These are phyloP conservation scores for Ceratobasidium sp. DNA, from an alignment of 1,284 basidiomycete species.

Conservation along the genomic window DNA sequence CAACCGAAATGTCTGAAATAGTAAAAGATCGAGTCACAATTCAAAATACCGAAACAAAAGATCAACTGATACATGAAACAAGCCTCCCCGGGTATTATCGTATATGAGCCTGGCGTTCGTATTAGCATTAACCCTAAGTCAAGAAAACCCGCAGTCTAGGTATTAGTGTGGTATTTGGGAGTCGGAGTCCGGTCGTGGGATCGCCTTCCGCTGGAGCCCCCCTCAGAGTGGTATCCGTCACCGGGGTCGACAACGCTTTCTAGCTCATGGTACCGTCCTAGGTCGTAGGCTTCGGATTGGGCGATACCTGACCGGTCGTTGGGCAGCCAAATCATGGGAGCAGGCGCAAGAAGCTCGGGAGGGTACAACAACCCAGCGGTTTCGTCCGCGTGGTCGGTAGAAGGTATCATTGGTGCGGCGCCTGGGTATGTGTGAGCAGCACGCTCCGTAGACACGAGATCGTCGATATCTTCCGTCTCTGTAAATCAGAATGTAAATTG, in stretches of 20 bases:
- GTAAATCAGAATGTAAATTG: constrained; percentile 36
- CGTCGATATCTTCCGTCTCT: constrained; percentile 78
- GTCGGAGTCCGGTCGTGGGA: constrained; percentile 26
- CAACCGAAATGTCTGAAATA: constrained; percentile 3
- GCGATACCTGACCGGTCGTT: constrained; percentile 75
- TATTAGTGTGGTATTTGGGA: constrained; percentile 18
- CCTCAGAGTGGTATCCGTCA: constrained; percentile 11
- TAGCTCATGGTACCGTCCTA: constrained; percentile 66
- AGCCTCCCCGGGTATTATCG: too few relatives aligned
- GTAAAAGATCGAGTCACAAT: not conserved
- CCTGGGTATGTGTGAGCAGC: constrained; percentile 78
- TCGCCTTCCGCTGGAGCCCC: constrained; percentile 17
- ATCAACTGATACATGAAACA: too few relatives aligned
- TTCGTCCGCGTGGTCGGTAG: constrained; percentile 74
- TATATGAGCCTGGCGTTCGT: too few relatives aligned
- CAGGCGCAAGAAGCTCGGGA: constrained; percentile 74
- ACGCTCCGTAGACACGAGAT: constrained; percentile 75
- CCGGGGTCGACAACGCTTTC: constrained; percentile 28
- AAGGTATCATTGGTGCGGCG: constrained; percentile 73
- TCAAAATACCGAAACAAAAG: not conserved
- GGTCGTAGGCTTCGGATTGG: constrained; percentile 69
- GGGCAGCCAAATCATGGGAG: constrained; percentile 80
- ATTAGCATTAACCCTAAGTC: too few relatives aligned
- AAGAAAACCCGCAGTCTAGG: not conserved
- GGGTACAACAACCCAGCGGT: constrained; percentile 79